Percentiles rank a stretch among this genome's conserved stretches.
These are phyloP conservation scores for Fusarium penzigii DNA, from an alignment of 2,329 filamentous ascomycete species.

Conservation along the genomic window DNA sequence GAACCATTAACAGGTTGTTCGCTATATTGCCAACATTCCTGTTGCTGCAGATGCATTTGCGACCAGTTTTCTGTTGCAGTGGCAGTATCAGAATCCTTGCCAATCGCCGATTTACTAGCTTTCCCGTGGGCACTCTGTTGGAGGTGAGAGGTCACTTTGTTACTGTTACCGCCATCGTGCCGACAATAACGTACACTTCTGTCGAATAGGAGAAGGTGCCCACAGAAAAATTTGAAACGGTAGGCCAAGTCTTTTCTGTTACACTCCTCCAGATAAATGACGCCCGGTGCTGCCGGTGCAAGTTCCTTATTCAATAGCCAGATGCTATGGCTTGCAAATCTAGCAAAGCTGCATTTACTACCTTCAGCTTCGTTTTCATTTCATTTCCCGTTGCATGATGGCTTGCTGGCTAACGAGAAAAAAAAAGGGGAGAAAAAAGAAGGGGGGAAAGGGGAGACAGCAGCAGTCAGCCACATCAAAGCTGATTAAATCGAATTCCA, in stretches of 20 bases:
- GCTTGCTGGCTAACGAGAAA: too few species aligned
- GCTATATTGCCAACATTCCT: background rate
- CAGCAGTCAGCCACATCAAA: background rate
- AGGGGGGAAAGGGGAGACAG: background rate
- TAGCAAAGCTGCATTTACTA: background rate
- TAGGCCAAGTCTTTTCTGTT: background rate
- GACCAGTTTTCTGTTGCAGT: background rate
- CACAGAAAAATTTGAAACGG: background rate
- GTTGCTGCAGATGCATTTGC: background rate
- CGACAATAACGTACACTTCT: too few species aligned
- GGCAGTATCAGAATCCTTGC: too few species aligned
- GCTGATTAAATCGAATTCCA: slow-evolving; percentile 11
- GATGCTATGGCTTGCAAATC: background rate
- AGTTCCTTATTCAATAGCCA: background rate
- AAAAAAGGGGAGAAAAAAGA: too few species aligned
- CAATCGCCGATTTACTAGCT: background rate
- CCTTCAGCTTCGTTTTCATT: too few species aligned
- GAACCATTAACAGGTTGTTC: background rate
- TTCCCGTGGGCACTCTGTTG: background rate
- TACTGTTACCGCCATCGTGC: too few species aligned
- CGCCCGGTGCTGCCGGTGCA: too few species aligned
- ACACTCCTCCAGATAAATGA: background rate
- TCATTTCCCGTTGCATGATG: too few species aligned
- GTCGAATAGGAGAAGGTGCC: background rate
- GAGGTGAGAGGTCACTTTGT: too few species aligned